A percentile compares a stretch with the other conserved stretches of the same genome.
Conservation (phyloP, 371 early-diverging fungal genomes). For the Rhizopus stolonifer region DNA sequence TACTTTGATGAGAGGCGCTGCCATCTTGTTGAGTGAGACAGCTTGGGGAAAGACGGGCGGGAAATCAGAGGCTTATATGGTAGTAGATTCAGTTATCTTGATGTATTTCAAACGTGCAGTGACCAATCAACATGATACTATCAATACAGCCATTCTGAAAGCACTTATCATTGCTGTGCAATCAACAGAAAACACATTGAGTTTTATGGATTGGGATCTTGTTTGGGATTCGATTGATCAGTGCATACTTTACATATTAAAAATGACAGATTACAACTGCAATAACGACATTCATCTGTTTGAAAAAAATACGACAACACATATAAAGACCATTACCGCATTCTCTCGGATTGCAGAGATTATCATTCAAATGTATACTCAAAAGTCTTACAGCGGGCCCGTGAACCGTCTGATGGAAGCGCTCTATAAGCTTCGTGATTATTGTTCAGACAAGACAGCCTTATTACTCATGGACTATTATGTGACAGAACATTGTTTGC, state of each 20-base stretch:
- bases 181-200: constrained; percentile 16
- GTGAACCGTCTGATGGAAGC: constrained; percentile 55
- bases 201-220: constrained; percentile 47
- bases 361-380: constrained; percentile 21
- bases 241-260: constrained; percentile 21
- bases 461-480: constrained; percentile 58
- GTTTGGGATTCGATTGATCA: constrained; percentile 47
- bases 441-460: constrained; percentile 59
- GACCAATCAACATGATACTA: constrained; percentile 16
- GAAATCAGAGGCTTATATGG: constrained; percentile 33
- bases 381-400: constrained; percentile 40
- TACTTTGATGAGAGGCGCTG: constrained; percentile 50
- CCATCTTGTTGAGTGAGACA: constrained; percentile 51
- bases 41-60: constrained; percentile 50
- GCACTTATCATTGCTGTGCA: constrained; percentile 19
- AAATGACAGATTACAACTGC: constrained; percentile 24
- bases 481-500: constrained; percentile 58
- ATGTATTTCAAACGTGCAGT: constrained; percentile 38
- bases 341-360: constrained; percentile 29
- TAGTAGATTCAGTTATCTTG: constrained; percentile 37
- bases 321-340: constrained; percentile 14
- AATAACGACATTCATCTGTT: constrained; percentile 14
- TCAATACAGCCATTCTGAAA: constrained; percentile 29
- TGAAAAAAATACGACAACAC: not conserved
- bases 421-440: constrained; percentile 54